phyloP scores from a whole-genome alignment of 768 basidiomycete genomes.

The Tylopilus felleus region DNA sequence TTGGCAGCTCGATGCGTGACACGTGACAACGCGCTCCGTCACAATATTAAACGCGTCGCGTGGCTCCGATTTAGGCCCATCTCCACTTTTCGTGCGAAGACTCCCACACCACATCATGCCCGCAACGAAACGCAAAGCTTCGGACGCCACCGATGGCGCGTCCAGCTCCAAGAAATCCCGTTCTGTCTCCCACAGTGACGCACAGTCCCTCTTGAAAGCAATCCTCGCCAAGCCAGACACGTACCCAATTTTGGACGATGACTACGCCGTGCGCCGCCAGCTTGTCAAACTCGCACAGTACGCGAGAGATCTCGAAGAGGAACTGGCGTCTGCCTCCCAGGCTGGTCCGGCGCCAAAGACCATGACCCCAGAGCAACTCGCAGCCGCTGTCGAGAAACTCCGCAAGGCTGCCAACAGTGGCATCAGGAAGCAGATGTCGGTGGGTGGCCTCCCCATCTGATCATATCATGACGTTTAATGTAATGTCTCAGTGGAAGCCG shows the following conservation, averaged over 20 bases:
- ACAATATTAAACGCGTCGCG: constrained; percentile 12
- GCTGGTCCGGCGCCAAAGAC: constrained; percentile 19
- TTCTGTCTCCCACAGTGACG: constrained; percentile 26
- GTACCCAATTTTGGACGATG: constrained; percentile 36
- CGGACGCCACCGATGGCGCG: constrained; percentile 17
- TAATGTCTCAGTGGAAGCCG: constrained; percentile 44
- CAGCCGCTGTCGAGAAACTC: constrained; percentile 44
- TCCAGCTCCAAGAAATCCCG: constrained; percentile 32
- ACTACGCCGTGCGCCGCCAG: constrained; percentile 28
- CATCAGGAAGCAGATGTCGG: constrained; percentile 50
- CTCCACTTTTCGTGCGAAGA: not conserved
- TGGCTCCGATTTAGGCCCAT: not conserved
- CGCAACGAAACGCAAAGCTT: constrained; percentile 36
- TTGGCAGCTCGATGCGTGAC: constrained; percentile 7
- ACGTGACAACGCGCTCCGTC: constrained; percentile 26
- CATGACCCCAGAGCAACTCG: constrained; percentile 39
- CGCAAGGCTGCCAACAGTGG: constrained; percentile 44
- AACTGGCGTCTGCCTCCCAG: constrained; percentile 20
- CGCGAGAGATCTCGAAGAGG: constrained; percentile 30
- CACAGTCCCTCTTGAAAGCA: constrained; percentile 33
- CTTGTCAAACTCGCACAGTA: constrained; percentile 34
- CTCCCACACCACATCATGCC: constrained; percentile 6
- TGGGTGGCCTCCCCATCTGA: constrained; percentile 8
- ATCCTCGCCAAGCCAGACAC: constrained; percentile 38
- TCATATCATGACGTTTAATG: not conserved